Base-by-base conservation (phyloP, 495 filamentous ascomycete genomes). In the Penicillium flavigenum region DNA sequence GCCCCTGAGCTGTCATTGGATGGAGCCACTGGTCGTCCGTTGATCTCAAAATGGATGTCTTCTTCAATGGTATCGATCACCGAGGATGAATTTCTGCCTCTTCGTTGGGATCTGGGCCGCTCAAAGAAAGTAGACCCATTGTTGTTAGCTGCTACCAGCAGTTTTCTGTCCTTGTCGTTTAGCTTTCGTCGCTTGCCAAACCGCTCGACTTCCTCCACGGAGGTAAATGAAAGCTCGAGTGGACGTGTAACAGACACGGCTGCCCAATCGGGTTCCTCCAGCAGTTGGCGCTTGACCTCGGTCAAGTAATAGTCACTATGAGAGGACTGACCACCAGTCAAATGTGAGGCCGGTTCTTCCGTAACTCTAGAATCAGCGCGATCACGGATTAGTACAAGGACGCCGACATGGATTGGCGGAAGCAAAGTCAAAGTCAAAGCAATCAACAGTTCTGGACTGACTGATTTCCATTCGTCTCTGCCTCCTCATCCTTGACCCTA, bases 101-200 rank as follows among this genome's bases (percentile, higher is more conserved):
- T 43, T n/a, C 27, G 41, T 36, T n/a, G 27, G 4, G 19, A 16
- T 31, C 4, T 57, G 16, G 32, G 34, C 3, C 54, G 42, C 39
- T 57, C 42, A 31, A 54, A 43, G 48, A 38, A 46, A 11, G 29
- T 36, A 36, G 47, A 43, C 16, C 22, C 20, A 16, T 45, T 20
- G 20, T 45, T 36, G 8, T 50, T 10, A 22, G 61, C 34, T 38
- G 54, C 47, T n/a, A 60, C 64, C 50, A 73, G 53, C 32, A 71
- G 64, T 31, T 57, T 58, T 19, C 63, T 62, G 38, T 78, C 72
- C 0, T 44, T 36, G 5, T 70, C 67, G n/a, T 71, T 75, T 29
- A 78, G 44, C 63, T 58, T 72, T 17, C 75, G 59, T 49, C 75
- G 61, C 58, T 72, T 76, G 4, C 74, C 75, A 63, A 78, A 73